Base-by-base conservation (phyloP, 257 asterid genomes). In the Paraleonurus japonicus region DNA sequence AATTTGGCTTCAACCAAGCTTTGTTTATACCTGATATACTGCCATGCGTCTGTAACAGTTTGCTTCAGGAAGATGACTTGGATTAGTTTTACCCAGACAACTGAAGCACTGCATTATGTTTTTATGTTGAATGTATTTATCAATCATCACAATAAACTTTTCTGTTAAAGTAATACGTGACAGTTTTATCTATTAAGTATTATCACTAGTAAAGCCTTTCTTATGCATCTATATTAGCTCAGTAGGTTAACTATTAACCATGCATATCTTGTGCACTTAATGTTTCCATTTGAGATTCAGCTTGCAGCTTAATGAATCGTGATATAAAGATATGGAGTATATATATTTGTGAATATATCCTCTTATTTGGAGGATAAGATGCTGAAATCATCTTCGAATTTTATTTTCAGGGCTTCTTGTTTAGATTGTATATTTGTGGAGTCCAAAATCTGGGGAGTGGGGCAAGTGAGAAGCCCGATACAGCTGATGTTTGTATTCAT, bases 381-480 rank as follows among this genome's bases (percentile, higher is more conserved):
- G 47, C 48, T 78, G 76, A 77, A 50, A 20, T 72, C 53, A 58
- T 66, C 8, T 28, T 72, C 12, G 26, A 16, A 16, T 75, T 61
- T 75, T 41, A 12, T 27, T 54, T 71, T 17, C 83, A 75, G 83
- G 81, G 75, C 26, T 15, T 66, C 59, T 35, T 48, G 61, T 32
- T 61, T 71, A 16, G 33, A 39, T 48, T 4, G 71, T 73, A 57
- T 69, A 69, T 33, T 30, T 59, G 2, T 32, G 62, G 69, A 30
- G 28, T 48, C 7, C 15, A 55, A 20, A 51, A 39, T 71, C 80
- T 71, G 73, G 75, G 67, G 54, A 54, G 45, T 19, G 72, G 54
- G 75, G 45, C 73, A 24, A 71, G 75, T 51, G 4, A 69, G 61
- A 65, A 69, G 58, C 67, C 67, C 72, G 53, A 69, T 55, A 37